Conservation (phyloP, 768 basidiomycete species). For the Cyclocybe cylindracea region DNA sequence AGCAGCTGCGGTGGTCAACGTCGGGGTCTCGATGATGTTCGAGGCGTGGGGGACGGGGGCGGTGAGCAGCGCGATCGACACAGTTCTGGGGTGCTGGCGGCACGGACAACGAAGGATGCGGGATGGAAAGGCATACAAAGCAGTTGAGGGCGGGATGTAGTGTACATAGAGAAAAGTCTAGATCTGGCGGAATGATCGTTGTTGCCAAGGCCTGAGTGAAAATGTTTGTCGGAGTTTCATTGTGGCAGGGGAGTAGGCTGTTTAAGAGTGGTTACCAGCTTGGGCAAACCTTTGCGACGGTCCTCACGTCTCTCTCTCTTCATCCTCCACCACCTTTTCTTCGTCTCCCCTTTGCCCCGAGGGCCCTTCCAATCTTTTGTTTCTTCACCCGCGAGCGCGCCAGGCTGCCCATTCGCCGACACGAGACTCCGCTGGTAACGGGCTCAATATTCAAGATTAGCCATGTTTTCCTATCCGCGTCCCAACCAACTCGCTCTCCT, state of each 20-base stretch:
- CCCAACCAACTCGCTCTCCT: conserved; percentile 32
- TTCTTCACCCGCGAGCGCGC: conserved; percentile 25
- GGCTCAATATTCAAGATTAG: conserved; percentile 37
- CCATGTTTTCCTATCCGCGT: conserved; percentile 40
- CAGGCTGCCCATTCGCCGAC: conserved; percentile 31
- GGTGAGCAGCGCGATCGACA: conserved; percentile 57
- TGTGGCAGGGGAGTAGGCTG: no score
- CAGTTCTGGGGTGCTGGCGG: conserved; percentile 41
- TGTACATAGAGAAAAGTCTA: conserved; percentile 12
- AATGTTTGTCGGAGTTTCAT: neutral
- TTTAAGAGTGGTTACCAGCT: no score
- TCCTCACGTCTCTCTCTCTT: conserved; percentile 8
- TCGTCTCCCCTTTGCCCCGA: conserved; percentile 36
- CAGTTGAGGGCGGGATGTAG: conserved; percentile 74
- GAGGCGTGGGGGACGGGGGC: conserved; percentile 74
- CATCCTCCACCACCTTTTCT: conserved; percentile 20
- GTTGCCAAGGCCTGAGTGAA: neutral
- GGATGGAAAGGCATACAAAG: conserved; percentile 82
- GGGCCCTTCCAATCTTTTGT: conserved; percentile 50
- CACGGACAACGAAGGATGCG: conserved; percentile 48
- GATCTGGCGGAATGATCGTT: neutral
- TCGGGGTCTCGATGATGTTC: conserved; percentile 67
- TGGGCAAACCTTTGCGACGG: conserved; percentile 6
- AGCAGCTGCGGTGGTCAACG: conserved; percentile 66
- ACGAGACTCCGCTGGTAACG: conserved; percentile 54